A percentile compares a stretch with the other conserved stretches of the same genome.
Evolutionary conservation across 305 asterid genomes (phyloP).

Genomic region (Fraxinus sp.): DNA sequence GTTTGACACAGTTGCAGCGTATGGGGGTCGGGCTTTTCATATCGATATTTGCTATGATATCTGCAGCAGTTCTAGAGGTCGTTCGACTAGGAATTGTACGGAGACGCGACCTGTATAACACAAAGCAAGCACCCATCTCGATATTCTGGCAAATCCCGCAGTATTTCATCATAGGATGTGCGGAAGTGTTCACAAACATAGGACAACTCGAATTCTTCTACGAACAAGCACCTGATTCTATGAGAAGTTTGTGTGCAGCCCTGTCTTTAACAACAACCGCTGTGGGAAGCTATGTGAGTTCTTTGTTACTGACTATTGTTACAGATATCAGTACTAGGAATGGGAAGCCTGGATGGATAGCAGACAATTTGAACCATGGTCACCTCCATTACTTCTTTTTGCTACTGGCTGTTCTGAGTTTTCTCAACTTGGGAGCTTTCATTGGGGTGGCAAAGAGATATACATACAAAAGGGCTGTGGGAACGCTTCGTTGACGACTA

Average conservation of each 20-base stretch:
- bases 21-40: conserved; percentile 76
- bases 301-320: conserved; percentile 66
- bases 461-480: conserved; percentile 64
- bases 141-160: conserved; percentile 90
- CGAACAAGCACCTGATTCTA: conserved; percentile 85
- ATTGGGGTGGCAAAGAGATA: conserved; percentile 63
- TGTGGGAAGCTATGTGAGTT: conserved; percentile 73
- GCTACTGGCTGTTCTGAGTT: conserved; percentile 63
- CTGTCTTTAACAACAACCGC: conserved; percentile 69
- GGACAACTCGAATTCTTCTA: conserved; percentile 87
- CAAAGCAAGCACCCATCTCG: conserved; percentile 44
- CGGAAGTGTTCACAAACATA: conserved; percentile 69
- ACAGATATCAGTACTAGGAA: conserved; percentile 44
- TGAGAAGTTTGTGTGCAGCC: conserved; percentile 81
- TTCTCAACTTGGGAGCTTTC: conserved; percentile 55
- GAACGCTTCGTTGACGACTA: conserved; percentile 52
- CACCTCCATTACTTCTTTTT: conserved; percentile 71
- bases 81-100: conserved; percentile 51
- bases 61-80: conserved; percentile 67
- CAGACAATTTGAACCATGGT: conserved; percentile 72
- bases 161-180: conserved; percentile 76
- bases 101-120: conserved; percentile 41
- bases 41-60: conserved; percentile 68
- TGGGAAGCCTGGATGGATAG: conserved; percentile 75
- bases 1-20: conserved; percentile 70